phyloP scores from a whole-genome alignment of 768 basidiomycete species.

The Auricularia sp. region DNA sequence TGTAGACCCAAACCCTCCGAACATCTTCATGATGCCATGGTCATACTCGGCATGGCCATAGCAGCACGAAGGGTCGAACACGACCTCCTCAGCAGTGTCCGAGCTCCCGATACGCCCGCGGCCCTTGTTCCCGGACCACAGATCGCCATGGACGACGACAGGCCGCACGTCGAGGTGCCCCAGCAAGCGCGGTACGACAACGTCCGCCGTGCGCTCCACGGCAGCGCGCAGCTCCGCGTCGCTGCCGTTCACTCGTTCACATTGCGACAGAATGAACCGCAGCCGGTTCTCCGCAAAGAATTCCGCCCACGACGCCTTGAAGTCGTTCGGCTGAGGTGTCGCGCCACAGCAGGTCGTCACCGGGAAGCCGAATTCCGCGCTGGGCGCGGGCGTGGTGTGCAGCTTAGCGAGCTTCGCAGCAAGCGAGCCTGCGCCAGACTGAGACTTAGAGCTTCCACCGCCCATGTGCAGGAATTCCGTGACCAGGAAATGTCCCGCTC shows the following conservation, averaged over 20 bases:
- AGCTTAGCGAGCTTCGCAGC: neutral
- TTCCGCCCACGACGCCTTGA: neutral
- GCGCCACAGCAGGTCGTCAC: neutral
- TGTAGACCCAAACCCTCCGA: neutral
- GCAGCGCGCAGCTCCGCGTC: neutral
- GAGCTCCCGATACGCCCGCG: neutral
- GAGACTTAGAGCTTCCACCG: neutral
- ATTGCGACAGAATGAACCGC: neutral
- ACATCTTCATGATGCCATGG: constrained; percentile 1
- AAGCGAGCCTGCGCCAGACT: neutral
- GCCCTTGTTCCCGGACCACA: neutral
- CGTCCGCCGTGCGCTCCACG: neutral
- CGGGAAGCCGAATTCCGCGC: neutral
- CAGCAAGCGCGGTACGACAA: neutral
- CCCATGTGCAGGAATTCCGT: neutral
- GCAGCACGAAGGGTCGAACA: neutral
- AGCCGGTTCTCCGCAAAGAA: neutral
- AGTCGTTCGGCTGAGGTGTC: neutral
- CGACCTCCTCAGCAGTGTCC: neutral
- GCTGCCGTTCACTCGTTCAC: neutral
- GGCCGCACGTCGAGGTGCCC: neutral
- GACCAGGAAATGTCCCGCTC: neutral
- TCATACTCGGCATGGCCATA: neutral
- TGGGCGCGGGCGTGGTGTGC: neutral
- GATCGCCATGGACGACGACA: neutral